Evolutionary conservation across 495 filamentous ascomycete species (phyloP).

Genomic region (Cryomyces minteri): DNA sequence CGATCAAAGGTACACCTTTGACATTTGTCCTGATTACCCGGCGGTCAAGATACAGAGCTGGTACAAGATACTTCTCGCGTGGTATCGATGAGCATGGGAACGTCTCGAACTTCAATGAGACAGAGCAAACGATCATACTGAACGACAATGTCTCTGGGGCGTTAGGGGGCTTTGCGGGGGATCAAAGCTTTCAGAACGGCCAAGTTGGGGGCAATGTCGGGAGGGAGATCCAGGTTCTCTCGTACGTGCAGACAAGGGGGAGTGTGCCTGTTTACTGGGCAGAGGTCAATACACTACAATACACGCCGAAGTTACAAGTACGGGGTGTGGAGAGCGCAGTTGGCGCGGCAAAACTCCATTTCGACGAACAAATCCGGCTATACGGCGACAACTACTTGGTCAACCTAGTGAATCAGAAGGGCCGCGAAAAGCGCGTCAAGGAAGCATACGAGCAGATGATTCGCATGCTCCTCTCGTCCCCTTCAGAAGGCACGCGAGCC

Average conservation of each 20-base stretch:
- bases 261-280: constrained; percentile 92
- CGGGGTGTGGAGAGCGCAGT: constrained; percentile 68
- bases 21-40: constrained; percentile 79
- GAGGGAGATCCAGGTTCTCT: constrained; percentile 66
- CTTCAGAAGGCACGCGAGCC: constrained; percentile 40
- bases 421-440: constrained; percentile 73
- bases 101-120: constrained; percentile 96
- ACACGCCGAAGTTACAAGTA: constrained; percentile 76
- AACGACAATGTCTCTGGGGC: constrained; percentile 55
- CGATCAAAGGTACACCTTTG: constrained; percentile 60
- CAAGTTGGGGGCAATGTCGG: constrained; percentile 35
- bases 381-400: constrained; percentile 96
- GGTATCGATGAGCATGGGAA: constrained; percentile 87
- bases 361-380: constrained; percentile 73
- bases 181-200: constrained; percentile 52
- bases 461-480: constrained; percentile 47
- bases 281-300: constrained; percentile 77
- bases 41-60: constrained; percentile 66
- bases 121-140: constrained; percentile 75
- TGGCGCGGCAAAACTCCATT: constrained; percentile 64
- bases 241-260: constrained; percentile 89
- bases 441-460: constrained; percentile 82
- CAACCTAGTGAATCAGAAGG: constrained; percentile 90
- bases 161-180: constrained; percentile 64
- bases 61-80: constrained; percentile 85